Percentiles rank a stretch among this genome's conserved stretches.
Evolutionary conservation across 495 filamentous ascomycete species (phyloP).

Genomic region (Hamigera avellanea): DNA sequence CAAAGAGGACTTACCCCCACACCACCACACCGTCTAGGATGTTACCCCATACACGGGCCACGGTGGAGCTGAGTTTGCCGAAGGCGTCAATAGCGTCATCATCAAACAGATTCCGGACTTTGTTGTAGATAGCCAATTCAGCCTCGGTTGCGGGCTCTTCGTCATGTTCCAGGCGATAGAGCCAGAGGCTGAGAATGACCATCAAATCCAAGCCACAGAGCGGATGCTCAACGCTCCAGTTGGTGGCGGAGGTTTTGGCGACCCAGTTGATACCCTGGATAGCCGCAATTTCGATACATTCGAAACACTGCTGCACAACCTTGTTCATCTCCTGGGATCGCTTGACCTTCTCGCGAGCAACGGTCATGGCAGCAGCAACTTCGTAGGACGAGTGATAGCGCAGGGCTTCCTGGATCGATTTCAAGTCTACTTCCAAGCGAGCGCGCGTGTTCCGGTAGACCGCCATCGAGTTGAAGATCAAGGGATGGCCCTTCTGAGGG

Average conservation of each 20-base stretch:
- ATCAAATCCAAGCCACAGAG: conserved; percentile 95
- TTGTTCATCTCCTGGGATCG: conserved; percentile 96
- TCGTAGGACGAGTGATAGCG: conserved; percentile 96
- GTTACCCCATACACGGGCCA: conserved; percentile 91
- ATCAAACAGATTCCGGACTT: conserved; percentile 84
- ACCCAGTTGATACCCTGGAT: conserved; percentile 96
- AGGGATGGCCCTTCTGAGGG: conserved; percentile 92
- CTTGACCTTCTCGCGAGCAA: conserved; percentile 83
- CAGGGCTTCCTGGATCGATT: conserved; percentile 89
- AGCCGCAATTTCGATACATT: conserved; percentile 95
- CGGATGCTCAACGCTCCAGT: conserved; percentile 98
- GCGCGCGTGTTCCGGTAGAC: conserved; percentile 91
- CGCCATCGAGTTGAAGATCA: conserved; percentile 98
- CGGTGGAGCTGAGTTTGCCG: conserved; percentile 80
- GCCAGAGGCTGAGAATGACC: conserved; percentile 96
- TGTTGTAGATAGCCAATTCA: conserved; percentile 89
- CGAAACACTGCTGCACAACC: conserved; percentile 94
- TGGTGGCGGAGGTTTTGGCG: conserved; percentile 87
- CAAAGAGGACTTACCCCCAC: conserved; percentile 64
- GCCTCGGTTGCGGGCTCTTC: conserved; percentile 87
- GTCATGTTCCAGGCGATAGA: conserved; percentile 98
- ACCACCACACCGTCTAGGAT: conserved; percentile 99
- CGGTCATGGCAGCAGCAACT: conserved; percentile 91
- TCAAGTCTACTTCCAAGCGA: conserved; percentile 87
- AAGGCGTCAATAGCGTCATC: conserved; percentile 73